Percentiles rank a stretch among this genome's conserved stretches.
Evolutionary conservation across 2,329 filamentous ascomycete species (phyloP).

Genomic region (Aspergillus ruber): DNA sequence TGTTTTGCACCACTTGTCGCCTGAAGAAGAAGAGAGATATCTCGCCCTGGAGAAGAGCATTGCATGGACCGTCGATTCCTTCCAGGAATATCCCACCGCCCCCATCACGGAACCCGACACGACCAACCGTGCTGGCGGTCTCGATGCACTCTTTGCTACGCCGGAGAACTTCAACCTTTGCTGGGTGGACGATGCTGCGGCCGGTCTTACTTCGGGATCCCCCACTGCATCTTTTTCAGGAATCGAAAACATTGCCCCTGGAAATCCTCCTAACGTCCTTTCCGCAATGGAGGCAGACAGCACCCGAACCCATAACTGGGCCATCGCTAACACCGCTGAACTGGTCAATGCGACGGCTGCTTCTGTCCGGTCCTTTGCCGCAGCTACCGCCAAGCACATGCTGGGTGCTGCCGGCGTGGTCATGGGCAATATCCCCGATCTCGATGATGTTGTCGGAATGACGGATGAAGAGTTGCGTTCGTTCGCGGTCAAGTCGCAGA

Average conservation of each 20-base stretch:
- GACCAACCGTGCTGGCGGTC: slow-evolving; percentile 39
- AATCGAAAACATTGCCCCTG: slow-evolving; percentile 17
- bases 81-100: slow-evolving; percentile 33
- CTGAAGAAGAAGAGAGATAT: slow-evolving; percentile 42
- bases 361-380: slow-evolving; percentile 29
- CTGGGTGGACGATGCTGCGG: slow-evolving; percentile 35
- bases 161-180: slow-evolving; percentile 41
- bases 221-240: slow-evolving; percentile 15
- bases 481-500: slow-evolving; percentile 38
- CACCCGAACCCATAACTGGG: slow-evolving; percentile 32
- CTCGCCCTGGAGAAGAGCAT: slow-evolving; percentile 39
- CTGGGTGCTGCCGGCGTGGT: slow-evolving; percentile 26
- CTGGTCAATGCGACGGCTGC: slow-evolving; percentile 30
- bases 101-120: slow-evolving; percentile 34
- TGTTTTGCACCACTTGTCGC: slow-evolving; percentile 38
- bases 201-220: slow-evolving; percentile 20
- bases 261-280: slow-evolving; percentile 30
- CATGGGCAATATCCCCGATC: slow-evolving; percentile 25
- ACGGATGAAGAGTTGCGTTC: slow-evolving; percentile 34
- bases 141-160: slow-evolving; percentile 39
- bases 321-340: slow-evolving; percentile 29
- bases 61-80: slow-evolving; percentile 22
- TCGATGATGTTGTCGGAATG: slow-evolving; percentile 38
- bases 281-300: slow-evolving; percentile 36
- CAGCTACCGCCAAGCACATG: slow-evolving; percentile 33